Percentiles rank a stretch among this genome's conserved stretches.
These are phyloP conservation scores for Backusella liffmaniae DNA, from an alignment of 192 early-diverging fungal species.

Conservation along the genomic window DNA sequence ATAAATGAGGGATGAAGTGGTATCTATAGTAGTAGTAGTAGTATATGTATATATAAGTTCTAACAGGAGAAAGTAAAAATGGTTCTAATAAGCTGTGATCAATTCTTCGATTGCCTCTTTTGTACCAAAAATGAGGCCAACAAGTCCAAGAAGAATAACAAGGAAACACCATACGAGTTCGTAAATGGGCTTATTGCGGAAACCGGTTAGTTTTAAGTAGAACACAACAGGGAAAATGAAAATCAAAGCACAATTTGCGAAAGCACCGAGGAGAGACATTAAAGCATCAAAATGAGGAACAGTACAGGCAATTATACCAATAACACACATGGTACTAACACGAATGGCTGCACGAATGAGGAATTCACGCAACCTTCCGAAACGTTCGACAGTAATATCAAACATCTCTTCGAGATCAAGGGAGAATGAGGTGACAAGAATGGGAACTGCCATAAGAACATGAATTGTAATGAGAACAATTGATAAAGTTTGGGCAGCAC, in stretches of 20 bases:
- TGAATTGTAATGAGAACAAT: constrained; percentile 78
- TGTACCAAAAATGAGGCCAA: constrained; percentile 64
- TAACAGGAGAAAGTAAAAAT: not conserved
- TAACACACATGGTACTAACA: constrained; percentile 47
- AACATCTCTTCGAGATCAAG: constrained; percentile 71
- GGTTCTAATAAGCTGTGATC: not conserved
- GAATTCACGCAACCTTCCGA: constrained; percentile 50
- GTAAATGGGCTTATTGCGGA: constrained; percentile 33
- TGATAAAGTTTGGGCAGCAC: constrained; percentile 58
- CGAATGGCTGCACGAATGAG: constrained; percentile 57
- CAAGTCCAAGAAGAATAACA: constrained; percentile 63
- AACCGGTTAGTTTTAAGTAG: constrained; percentile 72
- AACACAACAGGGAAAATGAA: constrained; percentile 81
- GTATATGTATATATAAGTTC: not conserved
- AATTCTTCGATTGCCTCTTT: constrained; percentile 51
- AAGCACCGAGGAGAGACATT: constrained; percentile 74
- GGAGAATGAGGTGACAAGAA: constrained; percentile 73
- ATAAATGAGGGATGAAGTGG: not conserved
- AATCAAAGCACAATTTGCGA: constrained; percentile 77
- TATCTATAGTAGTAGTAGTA: not conserved
- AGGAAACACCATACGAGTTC: constrained; percentile 51
- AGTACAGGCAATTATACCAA: constrained; percentile 60
- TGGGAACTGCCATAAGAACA: constrained; percentile 76
- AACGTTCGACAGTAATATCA: constrained; percentile 58
- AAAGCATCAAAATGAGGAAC: constrained; percentile 80